Conservation (phyloP, 2,329 filamentous ascomycete genomes). For the Colletotrichum tamarilloi region DNA sequence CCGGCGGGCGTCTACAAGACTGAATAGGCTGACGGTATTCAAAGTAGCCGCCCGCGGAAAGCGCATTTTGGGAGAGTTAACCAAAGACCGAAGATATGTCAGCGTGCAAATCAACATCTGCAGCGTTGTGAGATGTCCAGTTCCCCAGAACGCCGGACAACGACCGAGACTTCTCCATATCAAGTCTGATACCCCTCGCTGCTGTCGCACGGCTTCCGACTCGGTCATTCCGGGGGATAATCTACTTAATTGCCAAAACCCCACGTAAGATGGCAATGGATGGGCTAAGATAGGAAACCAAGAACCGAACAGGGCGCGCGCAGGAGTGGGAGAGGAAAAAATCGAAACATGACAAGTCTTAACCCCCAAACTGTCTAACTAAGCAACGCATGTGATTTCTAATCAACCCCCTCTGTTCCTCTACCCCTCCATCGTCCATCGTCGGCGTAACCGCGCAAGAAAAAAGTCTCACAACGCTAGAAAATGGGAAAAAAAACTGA, state of each 20-base stretch:
- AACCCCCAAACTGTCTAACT: background rate
- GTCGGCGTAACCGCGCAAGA: background rate
- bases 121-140: background rate
- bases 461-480: background rate
- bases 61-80: background rate
- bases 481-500: background rate
- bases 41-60: background rate
- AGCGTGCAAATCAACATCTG: background rate
- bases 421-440: slow-evolving; percentile 28
- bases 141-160: slow-evolving; percentile 20
- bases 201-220: background rate
- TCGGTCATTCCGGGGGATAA: slow-evolving; percentile 13
- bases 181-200: background rate
- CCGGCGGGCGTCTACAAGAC: background rate
- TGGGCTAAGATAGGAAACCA: background rate
- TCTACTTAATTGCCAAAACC: background rate
- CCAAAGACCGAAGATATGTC: background rate
- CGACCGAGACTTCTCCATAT: slow-evolving; percentile 12
- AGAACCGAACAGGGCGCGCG: background rate
- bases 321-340: background rate
- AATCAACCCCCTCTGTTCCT: slow-evolving; percentile 31
- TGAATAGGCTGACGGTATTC: background rate
- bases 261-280: background rate
- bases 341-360: background rate
- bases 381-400: slow-evolving; percentile 35